Percentiles rank a stretch among this genome's conserved stretches.
Evolutionary conservation across 371 early-diverging fungal genomes (phyloP).

Genomic region (Saksenaea vasiformis): DNA sequence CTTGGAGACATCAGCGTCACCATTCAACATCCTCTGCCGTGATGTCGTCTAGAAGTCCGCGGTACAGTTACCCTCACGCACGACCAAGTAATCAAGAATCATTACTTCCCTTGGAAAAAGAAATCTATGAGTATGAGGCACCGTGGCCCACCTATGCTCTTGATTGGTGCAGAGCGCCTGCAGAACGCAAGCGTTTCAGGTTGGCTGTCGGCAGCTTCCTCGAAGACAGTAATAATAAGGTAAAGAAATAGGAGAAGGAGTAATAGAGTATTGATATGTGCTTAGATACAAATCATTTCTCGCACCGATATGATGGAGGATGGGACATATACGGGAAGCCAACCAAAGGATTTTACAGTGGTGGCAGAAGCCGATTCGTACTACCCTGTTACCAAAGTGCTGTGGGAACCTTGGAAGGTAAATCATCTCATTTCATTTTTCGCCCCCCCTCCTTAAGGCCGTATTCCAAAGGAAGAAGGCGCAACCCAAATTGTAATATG

Average conservation of each 20-base stretch:
- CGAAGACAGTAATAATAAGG: conserved; percentile 76
- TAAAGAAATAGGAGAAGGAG: conserved; percentile 32
- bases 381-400: conserved; percentile 84
- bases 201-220: conserved; percentile 79
- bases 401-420: conserved; percentile 81
- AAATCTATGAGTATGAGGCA: conserved; percentile 76
- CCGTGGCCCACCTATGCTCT: conserved; percentile 85
- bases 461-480: neutral
- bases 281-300: conserved; percentile 38
- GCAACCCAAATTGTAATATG: conserved; percentile 10
- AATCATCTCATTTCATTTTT: conserved; percentile 2
- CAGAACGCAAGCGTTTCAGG: conserved; percentile 61
- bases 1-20: conserved; percentile 3
- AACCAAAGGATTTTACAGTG: conserved; percentile 60
- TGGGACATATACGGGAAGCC: conserved; percentile 20
- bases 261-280: conserved; percentile 12
- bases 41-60: conserved; percentile 2
- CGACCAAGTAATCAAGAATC: neutral
- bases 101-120: conserved; percentile 36
- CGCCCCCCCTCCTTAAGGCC: neutral
- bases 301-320: conserved; percentile 40
- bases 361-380: conserved; percentile 73
- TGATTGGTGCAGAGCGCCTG: conserved; percentile 72
- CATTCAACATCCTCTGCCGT: neutral
- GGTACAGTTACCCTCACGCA: conserved; percentile 11